Conservation (phyloP, 148 eudicot species). For the Amaranthus palmeri region DNA sequence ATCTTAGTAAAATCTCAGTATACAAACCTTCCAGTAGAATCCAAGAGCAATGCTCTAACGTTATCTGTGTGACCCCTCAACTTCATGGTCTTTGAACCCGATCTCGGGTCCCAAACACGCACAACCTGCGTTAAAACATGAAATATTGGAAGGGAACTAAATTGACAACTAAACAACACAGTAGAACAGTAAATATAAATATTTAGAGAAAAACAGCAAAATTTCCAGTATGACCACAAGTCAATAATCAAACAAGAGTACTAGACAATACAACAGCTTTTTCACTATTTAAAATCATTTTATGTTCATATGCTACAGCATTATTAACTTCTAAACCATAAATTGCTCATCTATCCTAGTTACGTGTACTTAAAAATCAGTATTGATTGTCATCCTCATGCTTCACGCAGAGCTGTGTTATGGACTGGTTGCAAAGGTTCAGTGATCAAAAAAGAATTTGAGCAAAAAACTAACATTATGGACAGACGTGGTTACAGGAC, state of each 20-base stretch:
- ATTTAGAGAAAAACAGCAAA: conserved; percentile 1
- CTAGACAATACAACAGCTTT: not conserved
- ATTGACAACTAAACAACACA: not conserved
- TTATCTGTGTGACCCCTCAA: conserved; percentile 97
- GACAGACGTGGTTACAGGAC: too few species aligned
- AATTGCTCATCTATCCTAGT: not conserved
- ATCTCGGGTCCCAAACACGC: conserved; percentile 98
- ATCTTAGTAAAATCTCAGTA: not conserved
- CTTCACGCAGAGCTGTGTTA: not conserved
- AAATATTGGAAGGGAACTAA: conserved; percentile 1
- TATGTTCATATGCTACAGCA: not conserved
- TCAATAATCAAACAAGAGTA: not conserved
- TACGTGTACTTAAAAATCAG: not conserved
- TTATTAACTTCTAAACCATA: not conserved
- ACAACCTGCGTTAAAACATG: conserved; percentile 51
- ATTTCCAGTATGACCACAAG: not conserved
- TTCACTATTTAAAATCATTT: not conserved
- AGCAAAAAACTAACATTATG: too few species aligned
- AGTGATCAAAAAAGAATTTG: too few species aligned
- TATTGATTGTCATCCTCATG: not conserved
- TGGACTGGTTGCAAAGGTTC: too few species aligned
- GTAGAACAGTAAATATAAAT: not conserved
- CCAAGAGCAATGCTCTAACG: conserved; percentile 81
- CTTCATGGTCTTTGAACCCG: conserved; percentile 94
- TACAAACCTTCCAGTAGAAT: conserved; percentile 90